phyloP scores from a whole-genome alignment of 75 land plant species.

The Picea glauca region DNA sequence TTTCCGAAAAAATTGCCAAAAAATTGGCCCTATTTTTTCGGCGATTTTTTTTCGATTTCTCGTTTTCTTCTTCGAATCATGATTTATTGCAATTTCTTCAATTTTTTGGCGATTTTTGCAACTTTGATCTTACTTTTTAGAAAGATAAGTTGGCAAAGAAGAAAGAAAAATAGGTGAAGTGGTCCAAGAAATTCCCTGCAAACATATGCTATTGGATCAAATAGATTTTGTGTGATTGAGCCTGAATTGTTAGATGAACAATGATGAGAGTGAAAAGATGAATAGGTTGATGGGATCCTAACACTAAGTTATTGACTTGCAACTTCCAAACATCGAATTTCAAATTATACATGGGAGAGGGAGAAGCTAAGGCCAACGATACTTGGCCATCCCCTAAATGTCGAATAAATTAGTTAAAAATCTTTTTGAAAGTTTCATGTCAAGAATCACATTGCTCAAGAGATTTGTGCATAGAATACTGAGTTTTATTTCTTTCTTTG shows the following conservation, averaged over 20 bases:
- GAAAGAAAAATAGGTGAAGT: no score
- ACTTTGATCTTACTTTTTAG: no score
- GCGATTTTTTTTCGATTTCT: no score
- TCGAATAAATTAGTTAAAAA: neutral
- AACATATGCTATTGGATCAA: no score
- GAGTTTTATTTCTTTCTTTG: neutral
- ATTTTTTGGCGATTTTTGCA: no score
- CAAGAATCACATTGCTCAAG: neutral
- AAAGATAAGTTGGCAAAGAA: no score
- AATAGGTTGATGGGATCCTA: neutral
- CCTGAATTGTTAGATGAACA: neutral
- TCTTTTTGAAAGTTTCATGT: neutral
- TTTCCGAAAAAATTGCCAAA: no score
- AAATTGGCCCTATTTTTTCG: no score
- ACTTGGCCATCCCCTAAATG: neutral
- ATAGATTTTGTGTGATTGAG: neutral
- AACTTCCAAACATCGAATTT: neutral
- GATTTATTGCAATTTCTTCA: no score
- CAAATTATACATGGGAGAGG: neutral
- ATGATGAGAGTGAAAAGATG: neutral
- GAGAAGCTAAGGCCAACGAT: neutral
- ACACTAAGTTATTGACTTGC: neutral
- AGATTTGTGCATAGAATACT: neutral
- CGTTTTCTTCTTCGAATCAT: no score
- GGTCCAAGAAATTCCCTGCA: no score